These are phyloP conservation scores for Macrophomina pseudophaseolina DNA, from an alignment of 2,329 filamentous ascomycete species.

Conservation along the genomic window DNA sequence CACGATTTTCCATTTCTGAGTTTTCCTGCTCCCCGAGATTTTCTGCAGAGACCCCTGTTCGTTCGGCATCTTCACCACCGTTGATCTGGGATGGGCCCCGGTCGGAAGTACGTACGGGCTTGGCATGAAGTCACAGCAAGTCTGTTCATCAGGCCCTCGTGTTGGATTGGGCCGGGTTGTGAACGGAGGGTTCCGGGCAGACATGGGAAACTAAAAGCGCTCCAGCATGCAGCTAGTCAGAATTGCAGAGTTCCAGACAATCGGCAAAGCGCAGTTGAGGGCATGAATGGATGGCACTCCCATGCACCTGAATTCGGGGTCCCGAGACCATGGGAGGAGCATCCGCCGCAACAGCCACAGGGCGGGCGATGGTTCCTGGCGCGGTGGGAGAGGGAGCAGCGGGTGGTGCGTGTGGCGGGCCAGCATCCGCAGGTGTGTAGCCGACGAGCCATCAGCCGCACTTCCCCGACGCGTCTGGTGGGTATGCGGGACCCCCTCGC, in stretches of 20 bases:
- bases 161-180: neutral
- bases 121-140: conserved; percentile 5
- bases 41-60: conserved; percentile 17
- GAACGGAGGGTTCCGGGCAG: neutral
- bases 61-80: conserved; percentile 3
- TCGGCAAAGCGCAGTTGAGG: conserved; percentile 1
- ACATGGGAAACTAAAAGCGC: neutral
- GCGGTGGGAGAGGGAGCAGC: neutral
- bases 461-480: neutral
- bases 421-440: neutral
- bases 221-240: neutral
- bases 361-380: conserved; percentile 1
- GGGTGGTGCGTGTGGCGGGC: conserved; percentile 8
- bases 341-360: neutral
- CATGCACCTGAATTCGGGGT: neutral
- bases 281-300: neutral
- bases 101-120: conserved; percentile 13
- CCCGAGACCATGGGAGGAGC: neutral
- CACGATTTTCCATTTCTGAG: conserved; percentile 1
- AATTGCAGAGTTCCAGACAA: neutral
- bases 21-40: conserved; percentile 19
- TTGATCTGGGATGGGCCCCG: conserved; percentile 6
- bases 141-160: neutral
- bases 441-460: conserved; percentile 1
- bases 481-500: neutral